Conservation (phyloP, 2,329 filamentous ascomycete species). For the Aspergillus ibericus region DNA sequence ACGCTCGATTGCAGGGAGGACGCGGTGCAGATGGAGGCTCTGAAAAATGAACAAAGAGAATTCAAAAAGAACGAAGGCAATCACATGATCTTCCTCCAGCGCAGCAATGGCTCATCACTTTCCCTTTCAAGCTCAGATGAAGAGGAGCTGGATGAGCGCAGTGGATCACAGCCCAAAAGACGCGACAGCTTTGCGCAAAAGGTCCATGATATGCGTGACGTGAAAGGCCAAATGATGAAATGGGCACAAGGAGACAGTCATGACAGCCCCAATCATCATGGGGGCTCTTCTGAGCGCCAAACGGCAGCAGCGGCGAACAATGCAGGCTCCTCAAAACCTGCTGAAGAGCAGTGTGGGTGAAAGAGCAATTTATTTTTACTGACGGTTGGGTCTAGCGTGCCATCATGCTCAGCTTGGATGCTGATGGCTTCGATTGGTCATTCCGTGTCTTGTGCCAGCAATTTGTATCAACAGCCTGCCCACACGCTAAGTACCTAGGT, state of each 20-base stretch:
- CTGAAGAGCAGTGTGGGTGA: neutral
- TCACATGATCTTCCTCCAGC: constrained; percentile 57
- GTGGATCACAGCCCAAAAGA: constrained; percentile 22
- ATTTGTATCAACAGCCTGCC: neutral
- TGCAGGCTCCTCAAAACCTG: neutral
- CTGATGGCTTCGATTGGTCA: neutral
- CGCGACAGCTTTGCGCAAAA: constrained; percentile 30
- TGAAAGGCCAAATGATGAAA: constrained; percentile 37
- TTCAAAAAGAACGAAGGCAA: constrained; percentile 66
- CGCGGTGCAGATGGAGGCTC: constrained; percentile 67
- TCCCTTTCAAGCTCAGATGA: constrained; percentile 59
- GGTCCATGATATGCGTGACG: constrained; percentile 39
- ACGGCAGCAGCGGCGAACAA: neutral
- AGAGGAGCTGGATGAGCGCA: constrained; percentile 54
- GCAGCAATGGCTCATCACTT: constrained; percentile 46
- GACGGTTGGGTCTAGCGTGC: neutral
- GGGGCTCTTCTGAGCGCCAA: neutral
- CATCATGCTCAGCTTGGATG: neutral
- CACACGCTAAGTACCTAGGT: neutral
- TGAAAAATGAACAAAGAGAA: constrained; percentile 75
- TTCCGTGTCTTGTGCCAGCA: neutral
- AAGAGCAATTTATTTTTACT: neutral
- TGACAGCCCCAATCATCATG: neutral
- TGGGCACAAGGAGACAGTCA: constrained; percentile 36
- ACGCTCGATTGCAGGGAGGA: constrained; percentile 72